Conservation (phyloP, 768 basidiomycete species). For the Suillus bovinus region DNA sequence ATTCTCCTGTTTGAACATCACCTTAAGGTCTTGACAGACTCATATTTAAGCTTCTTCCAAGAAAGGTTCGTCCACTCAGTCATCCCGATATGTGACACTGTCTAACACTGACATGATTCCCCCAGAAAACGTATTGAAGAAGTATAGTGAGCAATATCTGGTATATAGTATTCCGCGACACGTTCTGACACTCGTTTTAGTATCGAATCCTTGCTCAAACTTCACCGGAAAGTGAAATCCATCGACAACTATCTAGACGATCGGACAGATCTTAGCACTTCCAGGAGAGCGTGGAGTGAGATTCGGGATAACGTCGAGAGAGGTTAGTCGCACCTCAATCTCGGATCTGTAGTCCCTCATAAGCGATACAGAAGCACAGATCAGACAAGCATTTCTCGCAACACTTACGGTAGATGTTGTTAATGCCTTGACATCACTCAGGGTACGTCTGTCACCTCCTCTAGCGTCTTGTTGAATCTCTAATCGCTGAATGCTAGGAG, state of each 20-base stretch:
- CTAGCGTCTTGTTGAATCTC: conserved; percentile 3
- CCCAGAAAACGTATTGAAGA: conserved; percentile 83
- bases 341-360: conserved; percentile 1
- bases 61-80: conserved; percentile 59
- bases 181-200: conserved; percentile 38
- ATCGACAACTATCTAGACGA: conserved; percentile 76
- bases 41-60: conserved; percentile 82
- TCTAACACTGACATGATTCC: conserved; percentile 15
- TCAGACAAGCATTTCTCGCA: conserved; percentile 74
- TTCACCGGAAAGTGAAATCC: conserved; percentile 71
- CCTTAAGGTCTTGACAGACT: conserved; percentile 64
- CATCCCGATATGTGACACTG: conserved; percentile 18
- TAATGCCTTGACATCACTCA: conserved; percentile 62
- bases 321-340: conserved; percentile 43
- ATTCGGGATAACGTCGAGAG: conserved; percentile 83
- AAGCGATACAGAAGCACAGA: conserved; percentile 65
- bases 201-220: conserved; percentile 68
- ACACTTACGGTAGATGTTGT: conserved; percentile 77
- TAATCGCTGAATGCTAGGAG: conserved; percentile 49
- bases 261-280: conserved; percentile 60
- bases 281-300: conserved; percentile 80
- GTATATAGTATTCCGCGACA: background rate
- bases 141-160: conserved; percentile 56
- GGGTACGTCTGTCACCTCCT: conserved; percentile 42
- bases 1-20: conserved; percentile 72